Evolutionary conservation across 768 basidiomycete species (phyloP).

Genomic region (Hygrophoropsis aurantiaca): DNA sequence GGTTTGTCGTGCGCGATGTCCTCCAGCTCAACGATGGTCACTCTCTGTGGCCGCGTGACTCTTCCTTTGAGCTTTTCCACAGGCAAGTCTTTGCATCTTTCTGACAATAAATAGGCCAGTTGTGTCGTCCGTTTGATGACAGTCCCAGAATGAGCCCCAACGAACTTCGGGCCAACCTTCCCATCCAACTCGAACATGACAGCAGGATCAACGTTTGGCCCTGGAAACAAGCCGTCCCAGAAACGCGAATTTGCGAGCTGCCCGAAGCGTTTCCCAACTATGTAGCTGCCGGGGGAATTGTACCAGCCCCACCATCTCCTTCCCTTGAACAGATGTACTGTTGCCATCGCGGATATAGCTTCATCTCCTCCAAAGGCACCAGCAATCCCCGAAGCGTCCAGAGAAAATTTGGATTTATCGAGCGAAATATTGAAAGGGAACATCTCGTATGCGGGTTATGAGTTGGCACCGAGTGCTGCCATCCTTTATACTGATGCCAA

Average conservation of each 20-base stretch:
- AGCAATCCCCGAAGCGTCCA: slow-evolving; percentile 27
- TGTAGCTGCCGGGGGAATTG: slow-evolving; percentile 32
- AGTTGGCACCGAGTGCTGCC: no score
- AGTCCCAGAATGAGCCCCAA: slow-evolving; percentile 69
- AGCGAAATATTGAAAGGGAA: neutral
- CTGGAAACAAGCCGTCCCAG: slow-evolving; percentile 34
- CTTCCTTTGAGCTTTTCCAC: slow-evolving; percentile 4
- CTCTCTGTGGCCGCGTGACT: slow-evolving; percentile 6
- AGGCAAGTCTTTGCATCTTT: slow-evolving; percentile 15
- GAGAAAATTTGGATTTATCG: slow-evolving; percentile 1
- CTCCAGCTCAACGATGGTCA: slow-evolving; percentile 12
- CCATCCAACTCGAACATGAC: slow-evolving; percentile 27
- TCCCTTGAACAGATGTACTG: slow-evolving; percentile 30
- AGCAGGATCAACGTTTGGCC: slow-evolving; percentile 23
- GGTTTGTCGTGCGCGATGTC: slow-evolving; percentile 9
- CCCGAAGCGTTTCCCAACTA: slow-evolving; percentile 32
- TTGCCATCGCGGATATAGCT: slow-evolving; percentile 29
- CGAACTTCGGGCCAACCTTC: slow-evolving; percentile 59
- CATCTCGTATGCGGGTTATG: no score
- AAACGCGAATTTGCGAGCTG: slow-evolving; percentile 22
- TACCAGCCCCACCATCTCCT: slow-evolving; percentile 36
- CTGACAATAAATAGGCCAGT: slow-evolving; percentile 67
- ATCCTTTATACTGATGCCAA: no score
- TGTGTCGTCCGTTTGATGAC: slow-evolving; percentile 47
- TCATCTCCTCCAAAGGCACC: slow-evolving; percentile 33